A percentile compares a stretch with the other conserved stretches of the same genome.
Evolutionary conservation across 768 basidiomycete genomes (phyloP).

Genomic region (Phylloporus arenicola): DNA sequence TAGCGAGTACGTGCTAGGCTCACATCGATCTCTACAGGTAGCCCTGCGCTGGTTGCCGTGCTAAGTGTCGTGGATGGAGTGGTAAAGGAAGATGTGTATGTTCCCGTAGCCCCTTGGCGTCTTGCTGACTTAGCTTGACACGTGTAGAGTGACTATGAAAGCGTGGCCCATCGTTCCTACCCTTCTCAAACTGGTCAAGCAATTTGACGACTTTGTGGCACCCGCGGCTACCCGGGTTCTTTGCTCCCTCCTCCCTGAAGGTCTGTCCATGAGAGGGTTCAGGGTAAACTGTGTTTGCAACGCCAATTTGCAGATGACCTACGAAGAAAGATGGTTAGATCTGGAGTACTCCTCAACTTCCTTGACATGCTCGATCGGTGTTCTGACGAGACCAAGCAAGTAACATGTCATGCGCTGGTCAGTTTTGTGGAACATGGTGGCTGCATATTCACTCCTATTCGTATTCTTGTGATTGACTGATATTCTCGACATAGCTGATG

Average conservation of each 20-base stretch:
- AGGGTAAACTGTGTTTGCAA: not conserved
- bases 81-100: constrained; percentile 9
- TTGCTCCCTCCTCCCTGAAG: constrained; percentile 21
- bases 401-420: constrained; percentile 9
- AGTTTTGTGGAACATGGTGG: constrained; percentile 17
- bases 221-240: constrained; percentile 24
- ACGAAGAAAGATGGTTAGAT: constrained; percentile 14
- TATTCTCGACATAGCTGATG: constrained; percentile 5
- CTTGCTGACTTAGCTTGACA: not conserved
- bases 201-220: constrained; percentile 27
- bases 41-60: constrained; percentile 18
- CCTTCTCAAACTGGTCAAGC: constrained; percentile 17
- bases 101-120: not conserved
- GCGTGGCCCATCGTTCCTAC: constrained; percentile 3
- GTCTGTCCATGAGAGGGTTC: constrained; percentile 3
- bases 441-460: not conserved
- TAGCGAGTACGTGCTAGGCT: not conserved
- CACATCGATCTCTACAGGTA: constrained; percentile 9
- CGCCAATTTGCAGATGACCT: constrained; percentile 12
- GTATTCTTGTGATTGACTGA: not conserved
- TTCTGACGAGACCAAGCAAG: constrained; percentile 18
- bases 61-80: constrained; percentile 18
- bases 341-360: constrained; percentile 11
- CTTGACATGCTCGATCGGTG: constrained; percentile 18
- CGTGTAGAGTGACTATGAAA: constrained; percentile 7